phyloP scores from a whole-genome alignment of 768 basidiomycete genomes.

The Podaxis pistillaris region DNA sequence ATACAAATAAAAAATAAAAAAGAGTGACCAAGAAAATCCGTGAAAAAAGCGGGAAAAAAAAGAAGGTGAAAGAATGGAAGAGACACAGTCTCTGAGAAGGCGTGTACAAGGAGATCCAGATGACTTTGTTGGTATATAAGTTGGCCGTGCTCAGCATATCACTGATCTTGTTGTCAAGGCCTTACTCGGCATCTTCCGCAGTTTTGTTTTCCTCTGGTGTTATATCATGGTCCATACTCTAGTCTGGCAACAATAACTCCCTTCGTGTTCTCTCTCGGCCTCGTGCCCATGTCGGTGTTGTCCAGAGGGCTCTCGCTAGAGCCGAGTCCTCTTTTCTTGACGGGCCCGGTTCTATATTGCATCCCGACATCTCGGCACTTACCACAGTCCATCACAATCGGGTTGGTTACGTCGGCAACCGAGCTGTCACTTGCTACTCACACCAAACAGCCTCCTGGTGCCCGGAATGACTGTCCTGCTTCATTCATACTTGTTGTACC shows the following conservation, averaged over 20 bases:
- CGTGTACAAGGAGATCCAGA: slow-evolving; percentile 23
- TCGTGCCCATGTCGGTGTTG: background rate
- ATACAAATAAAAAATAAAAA: slow-evolving; percentile 22
- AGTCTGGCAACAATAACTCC: slow-evolving; percentile 18
- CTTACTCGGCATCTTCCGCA: slow-evolving; percentile 23
- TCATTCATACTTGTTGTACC: no score
- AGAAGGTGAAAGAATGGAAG: slow-evolving; percentile 25
- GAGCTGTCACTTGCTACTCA: background rate
- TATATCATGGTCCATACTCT: background rate
- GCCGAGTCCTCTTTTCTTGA: background rate
- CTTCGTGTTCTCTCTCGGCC: background rate
- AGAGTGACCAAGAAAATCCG: slow-evolving; percentile 21
- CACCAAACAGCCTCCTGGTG: background rate
- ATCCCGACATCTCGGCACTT: background rate
- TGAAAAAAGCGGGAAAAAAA: slow-evolving; percentile 24
- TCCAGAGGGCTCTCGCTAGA: slow-evolving; percentile 1
- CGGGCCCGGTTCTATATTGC: background rate
- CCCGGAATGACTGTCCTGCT: no score
- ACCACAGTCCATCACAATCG: background rate
- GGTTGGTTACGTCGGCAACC: slow-evolving; percentile 8
- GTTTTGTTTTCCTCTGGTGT: slow-evolving; percentile 5
- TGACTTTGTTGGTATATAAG: slow-evolving; percentile 23
- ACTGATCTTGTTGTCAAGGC: slow-evolving; percentile 34
- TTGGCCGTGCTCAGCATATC: slow-evolving; percentile 18
- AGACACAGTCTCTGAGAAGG: slow-evolving; percentile 46